Conservation (phyloP, 306 rosid genomes). For the Sphenostylis stenocarpa region DNA sequence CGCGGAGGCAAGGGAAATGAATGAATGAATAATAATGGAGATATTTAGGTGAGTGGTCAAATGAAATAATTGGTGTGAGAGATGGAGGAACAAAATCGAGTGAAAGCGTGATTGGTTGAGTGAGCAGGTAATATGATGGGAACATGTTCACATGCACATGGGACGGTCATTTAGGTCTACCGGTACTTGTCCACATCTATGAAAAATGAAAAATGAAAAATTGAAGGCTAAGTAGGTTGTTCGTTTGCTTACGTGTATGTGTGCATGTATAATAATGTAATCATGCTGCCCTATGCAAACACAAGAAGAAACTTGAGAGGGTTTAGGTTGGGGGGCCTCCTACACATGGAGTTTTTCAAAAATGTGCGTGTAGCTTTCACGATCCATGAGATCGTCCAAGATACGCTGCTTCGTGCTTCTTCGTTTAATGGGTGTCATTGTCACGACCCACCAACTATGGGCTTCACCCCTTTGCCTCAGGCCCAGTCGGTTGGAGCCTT, state of each 20-base stretch:
- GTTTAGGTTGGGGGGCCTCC: background rate
- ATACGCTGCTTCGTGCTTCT: constrained; percentile 36
- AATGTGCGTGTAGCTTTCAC: constrained; percentile 35
- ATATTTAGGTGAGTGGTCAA: constrained; percentile 21
- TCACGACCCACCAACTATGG: constrained; percentile 54
- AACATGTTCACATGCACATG: constrained; percentile 84
- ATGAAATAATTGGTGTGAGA: background rate
- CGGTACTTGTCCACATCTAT: constrained; percentile 63
- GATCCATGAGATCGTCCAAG: constrained; percentile 42
- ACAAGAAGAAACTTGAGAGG: too few species aligned
- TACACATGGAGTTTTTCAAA: constrained; percentile 3
- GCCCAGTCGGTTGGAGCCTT: constrained; percentile 34
- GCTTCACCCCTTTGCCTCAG: constrained; percentile 21
- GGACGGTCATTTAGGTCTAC: constrained; percentile 82
- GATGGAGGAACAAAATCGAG: constrained; percentile 22
- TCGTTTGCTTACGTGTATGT: background rate
- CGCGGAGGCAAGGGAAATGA: background rate
- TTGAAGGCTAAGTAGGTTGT: background rate
- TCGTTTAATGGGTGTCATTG: constrained; percentile 45
- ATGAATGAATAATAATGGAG: background rate
- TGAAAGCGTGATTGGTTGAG: constrained; percentile 26
- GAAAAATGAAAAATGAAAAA: background rate
- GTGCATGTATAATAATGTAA: too few species aligned
- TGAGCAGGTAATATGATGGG: constrained; percentile 42
- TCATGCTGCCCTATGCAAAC: too few species aligned